Evolutionary conservation across 495 filamentous ascomycete species (phyloP).

Genomic region (Penicillium riverlandense): DNA sequence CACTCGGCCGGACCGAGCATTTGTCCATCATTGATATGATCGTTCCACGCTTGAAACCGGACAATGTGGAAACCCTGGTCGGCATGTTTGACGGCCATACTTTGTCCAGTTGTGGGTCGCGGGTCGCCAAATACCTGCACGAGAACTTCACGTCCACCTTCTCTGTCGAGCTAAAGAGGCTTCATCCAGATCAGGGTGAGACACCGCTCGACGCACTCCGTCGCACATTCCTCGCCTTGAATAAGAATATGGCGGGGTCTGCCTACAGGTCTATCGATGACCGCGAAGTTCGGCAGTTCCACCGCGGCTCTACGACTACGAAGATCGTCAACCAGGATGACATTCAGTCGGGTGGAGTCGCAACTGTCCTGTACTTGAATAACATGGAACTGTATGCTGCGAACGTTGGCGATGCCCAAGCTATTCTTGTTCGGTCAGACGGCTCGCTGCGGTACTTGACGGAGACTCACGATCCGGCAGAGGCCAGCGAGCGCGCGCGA

Average conservation of each 20-base stretch:
- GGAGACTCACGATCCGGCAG: constrained; percentile 85
- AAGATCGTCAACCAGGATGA: constrained; percentile 78
- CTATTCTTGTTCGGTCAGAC: constrained; percentile 85
- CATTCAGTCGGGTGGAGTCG: constrained; percentile 79
- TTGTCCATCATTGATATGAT: constrained; percentile 97
- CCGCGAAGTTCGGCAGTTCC: constrained; percentile 51
- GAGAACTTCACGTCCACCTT: constrained; percentile 88
- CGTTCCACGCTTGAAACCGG: constrained; percentile 85
- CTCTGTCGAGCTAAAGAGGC: constrained; percentile 67
- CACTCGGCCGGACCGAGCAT: constrained; percentile 87
- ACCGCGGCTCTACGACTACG: constrained; percentile 62
- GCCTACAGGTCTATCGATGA: constrained; percentile 78
- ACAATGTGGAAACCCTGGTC: constrained; percentile 80
- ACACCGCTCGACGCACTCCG: constrained; percentile 76
- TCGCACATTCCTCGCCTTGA: constrained; percentile 78
- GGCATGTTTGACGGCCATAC: constrained; percentile 94
- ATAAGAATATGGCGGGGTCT: constrained; percentile 86
- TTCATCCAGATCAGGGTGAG: constrained; percentile 45
- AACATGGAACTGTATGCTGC: constrained; percentile 87
- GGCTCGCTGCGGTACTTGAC: constrained; percentile 74
- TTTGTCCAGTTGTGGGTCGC: constrained; percentile 77
- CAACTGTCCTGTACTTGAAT: constrained; percentile 84
- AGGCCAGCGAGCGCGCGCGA: constrained; percentile 70
- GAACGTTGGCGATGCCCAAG: constrained; percentile 92
- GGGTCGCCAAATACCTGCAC: constrained; percentile 91